Conservation (phyloP, 768 basidiomycete genomes). For the Pleurotus tuber-regium region DNA sequence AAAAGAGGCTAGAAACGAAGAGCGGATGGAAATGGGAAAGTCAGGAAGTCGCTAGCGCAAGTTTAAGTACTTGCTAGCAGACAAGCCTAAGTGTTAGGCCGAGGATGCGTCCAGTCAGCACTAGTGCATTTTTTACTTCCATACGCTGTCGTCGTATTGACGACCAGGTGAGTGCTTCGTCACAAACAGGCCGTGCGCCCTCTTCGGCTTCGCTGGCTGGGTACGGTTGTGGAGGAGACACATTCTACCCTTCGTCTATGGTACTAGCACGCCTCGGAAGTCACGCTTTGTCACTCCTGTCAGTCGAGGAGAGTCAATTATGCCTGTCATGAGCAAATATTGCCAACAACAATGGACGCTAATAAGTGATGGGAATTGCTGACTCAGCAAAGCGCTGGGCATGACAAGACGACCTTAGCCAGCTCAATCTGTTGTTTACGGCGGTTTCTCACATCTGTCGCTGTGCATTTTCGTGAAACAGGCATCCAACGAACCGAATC, state of each 20-base stretch:
- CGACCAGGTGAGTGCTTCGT: background rate
- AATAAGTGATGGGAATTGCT: no score
- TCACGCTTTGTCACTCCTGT: background rate
- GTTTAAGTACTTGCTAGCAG: constrained; percentile 5
- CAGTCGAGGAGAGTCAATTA: background rate
- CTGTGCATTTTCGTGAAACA: no score
- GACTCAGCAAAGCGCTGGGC: no score
- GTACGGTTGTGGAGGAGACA: background rate
- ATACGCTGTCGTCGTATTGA: background rate
- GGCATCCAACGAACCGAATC: no score
- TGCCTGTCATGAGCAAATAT: background rate
- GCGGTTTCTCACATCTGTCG: no score
- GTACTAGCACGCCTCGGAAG: background rate
- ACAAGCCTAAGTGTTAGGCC: constrained; percentile 1
- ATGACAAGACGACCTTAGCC: no score
- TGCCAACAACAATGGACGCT: no score
- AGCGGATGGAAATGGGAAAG: constrained; percentile 8
- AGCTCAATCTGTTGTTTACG: no score
- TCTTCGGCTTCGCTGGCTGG: background rate
- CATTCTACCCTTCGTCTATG: background rate
- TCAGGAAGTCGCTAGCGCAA: constrained; percentile 7
- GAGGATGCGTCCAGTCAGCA: background rate
- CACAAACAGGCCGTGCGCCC: no score
- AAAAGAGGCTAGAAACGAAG: constrained; percentile 9
- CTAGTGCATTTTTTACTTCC: background rate